A percentile compares a stretch with the other conserved stretches of the same genome.
Conservation (phyloP, 2,329 filamentous ascomycete species). For the Exophiala aquamarina region DNA sequence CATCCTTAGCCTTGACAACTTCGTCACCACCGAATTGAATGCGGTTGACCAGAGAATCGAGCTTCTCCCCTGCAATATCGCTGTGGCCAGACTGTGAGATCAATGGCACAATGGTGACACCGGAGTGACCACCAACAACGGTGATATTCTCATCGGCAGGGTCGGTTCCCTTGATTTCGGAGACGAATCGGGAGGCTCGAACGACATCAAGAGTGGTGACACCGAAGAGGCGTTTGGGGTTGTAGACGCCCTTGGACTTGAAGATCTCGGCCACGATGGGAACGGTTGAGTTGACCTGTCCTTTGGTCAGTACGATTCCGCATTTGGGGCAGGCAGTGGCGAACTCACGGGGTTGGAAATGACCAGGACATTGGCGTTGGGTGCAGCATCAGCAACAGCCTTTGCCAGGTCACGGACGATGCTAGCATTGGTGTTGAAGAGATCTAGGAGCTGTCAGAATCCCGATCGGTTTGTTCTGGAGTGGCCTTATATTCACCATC, state of each 20-base stretch:
- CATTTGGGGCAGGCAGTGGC: too few relatives aligned
- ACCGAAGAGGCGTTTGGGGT: constrained; percentile 98
- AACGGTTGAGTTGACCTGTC: constrained; percentile 91
- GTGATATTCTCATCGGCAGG: constrained; percentile 91
- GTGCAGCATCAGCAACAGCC: constrained; percentile 82
- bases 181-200: constrained; percentile 96
- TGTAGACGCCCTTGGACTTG: constrained; percentile 94
- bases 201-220: constrained; percentile 99
- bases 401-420: constrained; percentile 98
- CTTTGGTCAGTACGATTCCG: constrained; percentile 5
- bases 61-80: constrained; percentile 74
- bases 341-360: constrained; percentile 85
- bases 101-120: constrained; percentile 96
- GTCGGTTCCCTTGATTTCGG: constrained; percentile 86
- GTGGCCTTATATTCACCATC: constrained; percentile 60
- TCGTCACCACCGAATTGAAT: constrained; percentile 99
- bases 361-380: constrained; percentile 92
- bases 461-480: neutral
- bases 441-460: constrained; percentile 55
- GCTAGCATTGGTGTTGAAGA: constrained; percentile 99
- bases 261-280: constrained; percentile 96
- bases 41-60: constrained; percentile 78
- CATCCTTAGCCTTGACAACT: constrained; percentile 98
- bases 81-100: constrained; percentile 91
- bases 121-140: constrained; percentile 95